Base-by-base conservation (phyloP, 2,329 filamentous ascomycete species). In the Arthrobotrys iridis region DNA sequence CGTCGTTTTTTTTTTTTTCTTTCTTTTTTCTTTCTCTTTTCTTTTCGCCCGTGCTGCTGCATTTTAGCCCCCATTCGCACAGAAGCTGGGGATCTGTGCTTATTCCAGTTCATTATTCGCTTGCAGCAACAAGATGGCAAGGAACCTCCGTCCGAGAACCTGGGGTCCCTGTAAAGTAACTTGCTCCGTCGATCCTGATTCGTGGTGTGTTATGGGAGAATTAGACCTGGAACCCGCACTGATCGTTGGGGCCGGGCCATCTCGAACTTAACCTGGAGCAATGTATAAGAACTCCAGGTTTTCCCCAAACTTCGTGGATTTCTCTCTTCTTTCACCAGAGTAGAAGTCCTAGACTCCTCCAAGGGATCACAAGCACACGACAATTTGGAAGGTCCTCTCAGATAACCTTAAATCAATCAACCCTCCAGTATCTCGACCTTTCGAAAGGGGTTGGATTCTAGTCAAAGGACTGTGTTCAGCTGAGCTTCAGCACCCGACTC, bases 281-380 rank as follows among this genome's bases (percentile, higher is more conserved):
- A 74, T 67, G 55, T 67, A 74, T 74, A 74, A 74, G 70, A 74
- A 74, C 70, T 74, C 70, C 70, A 74, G 70, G 46, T 62, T 74
- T 74, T 67, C 70, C 70, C 62, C 63, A 67, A 67, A 62, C 70
- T 74, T 46, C 35, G 67, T 33, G 62, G 13, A 28, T 60, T 48
- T 57, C 62, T 40, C 55, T 48, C 43, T 35, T 45, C 52, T 50
- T 74, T 41, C 55, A 59, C 70, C 62, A 74, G 70, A 67, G 62
- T 67, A 74, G 62, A 67, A 63, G 62, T 74, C 63, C 45, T 43
- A 65, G 70, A 67, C 62, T 67, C 70, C 63, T 67, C 62, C 62
- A 67, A 74, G 60, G 68, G 52, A 74, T 59, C 37, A 57, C 52
- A 30, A n/a, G n/a, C 35, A 65, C 43, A 64, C 60, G 62, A 63